A percentile compares a stretch with the other conserved stretches of the same genome.
Evolutionary conservation across 2,329 filamentous ascomycete genomes (phyloP).

Genomic region (Zarea fungicola): DNA sequence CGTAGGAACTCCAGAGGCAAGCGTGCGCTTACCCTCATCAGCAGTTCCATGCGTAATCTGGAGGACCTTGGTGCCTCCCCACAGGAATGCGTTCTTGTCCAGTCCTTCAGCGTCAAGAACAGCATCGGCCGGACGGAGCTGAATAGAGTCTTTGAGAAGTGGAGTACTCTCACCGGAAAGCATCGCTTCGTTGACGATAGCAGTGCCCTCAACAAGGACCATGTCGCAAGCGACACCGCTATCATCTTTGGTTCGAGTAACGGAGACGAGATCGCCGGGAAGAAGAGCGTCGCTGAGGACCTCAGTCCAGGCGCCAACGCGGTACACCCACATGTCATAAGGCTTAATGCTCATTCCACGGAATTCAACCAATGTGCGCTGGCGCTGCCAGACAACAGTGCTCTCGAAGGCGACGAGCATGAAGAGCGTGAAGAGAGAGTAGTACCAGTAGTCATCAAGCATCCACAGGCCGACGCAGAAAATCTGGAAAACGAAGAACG

Average conservation of each 20-base stretch:
- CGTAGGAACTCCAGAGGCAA: conserved; percentile 71
- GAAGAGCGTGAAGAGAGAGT: conserved; percentile 96
- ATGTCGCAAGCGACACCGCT: conserved; percentile 96
- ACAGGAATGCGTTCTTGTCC: conserved; percentile 95
- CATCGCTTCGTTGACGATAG: conserved; percentile 99
- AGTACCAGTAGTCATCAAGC: conserved; percentile 99
- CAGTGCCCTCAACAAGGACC: conserved; percentile 87
- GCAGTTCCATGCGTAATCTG: conserved; percentile 85
- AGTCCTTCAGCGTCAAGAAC: conserved; percentile 80
- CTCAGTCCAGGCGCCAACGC: conserved; percentile 82
- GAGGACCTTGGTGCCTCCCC: conserved; percentile 94
- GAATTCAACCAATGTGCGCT: conserved; percentile 93
- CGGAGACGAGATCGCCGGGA: conserved; percentile 89
- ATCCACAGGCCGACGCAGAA: conserved; percentile 99
- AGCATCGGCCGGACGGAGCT: conserved; percentile 78
- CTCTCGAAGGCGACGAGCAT: conserved; percentile 98
- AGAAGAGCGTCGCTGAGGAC: conserved; percentile 86
- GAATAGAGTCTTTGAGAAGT: conserved; percentile 90
- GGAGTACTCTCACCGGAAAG: conserved; percentile 97
- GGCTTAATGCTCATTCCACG: conserved; percentile 99
- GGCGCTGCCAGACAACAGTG: conserved; percentile 97
- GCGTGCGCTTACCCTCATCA: conserved; percentile 65
- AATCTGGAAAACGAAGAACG: conserved; percentile 98
- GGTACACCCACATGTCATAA: conserved; percentile 88
- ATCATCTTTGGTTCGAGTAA: conserved; percentile 91